phyloP scores from a whole-genome alignment of 2,329 filamentous ascomycete species.

The Nemania abortiva region DNA sequence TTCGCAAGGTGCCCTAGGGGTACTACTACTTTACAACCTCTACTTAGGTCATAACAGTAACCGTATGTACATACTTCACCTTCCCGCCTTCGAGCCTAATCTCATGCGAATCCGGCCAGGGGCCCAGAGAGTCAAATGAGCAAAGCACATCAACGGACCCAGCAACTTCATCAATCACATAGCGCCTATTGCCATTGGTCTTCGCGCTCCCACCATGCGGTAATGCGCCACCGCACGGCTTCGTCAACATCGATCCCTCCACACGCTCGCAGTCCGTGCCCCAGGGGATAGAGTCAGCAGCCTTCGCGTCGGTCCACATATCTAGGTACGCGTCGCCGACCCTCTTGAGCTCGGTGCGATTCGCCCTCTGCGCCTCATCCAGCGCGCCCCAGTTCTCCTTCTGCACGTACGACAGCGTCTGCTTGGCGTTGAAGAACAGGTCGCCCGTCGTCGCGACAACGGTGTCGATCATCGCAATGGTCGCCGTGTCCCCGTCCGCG shows the following conservation, averaged over 20 bases:
- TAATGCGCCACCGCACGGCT: slow-evolving; percentile 49
- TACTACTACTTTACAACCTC: background rate
- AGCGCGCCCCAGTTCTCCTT: slow-evolving; percentile 52
- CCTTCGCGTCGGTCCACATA: slow-evolving; percentile 55
- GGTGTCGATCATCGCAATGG: slow-evolving; percentile 52
- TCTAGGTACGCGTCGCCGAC: slow-evolving; percentile 55
- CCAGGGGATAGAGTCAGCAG: slow-evolving; percentile 53
- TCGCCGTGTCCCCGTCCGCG: slow-evolving; percentile 40
- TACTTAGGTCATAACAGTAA: slow-evolving; percentile 44
- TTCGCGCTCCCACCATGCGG: slow-evolving; percentile 50
- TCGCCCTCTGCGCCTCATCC: slow-evolving; percentile 43
- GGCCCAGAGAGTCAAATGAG: slow-evolving; percentile 52
- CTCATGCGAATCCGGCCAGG: slow-evolving; percentile 53
- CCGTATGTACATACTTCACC: slow-evolving; percentile 55
- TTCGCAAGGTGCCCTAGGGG: background rate
- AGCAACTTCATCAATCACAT: slow-evolving; percentile 54
- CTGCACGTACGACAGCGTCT: slow-evolving; percentile 51
- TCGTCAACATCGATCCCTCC: slow-evolving; percentile 51
- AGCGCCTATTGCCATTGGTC: slow-evolving; percentile 51
- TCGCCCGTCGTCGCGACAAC: slow-evolving; percentile 54
- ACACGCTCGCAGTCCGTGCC: slow-evolving; percentile 54
- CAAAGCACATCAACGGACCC: slow-evolving; percentile 54
- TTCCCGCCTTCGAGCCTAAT: slow-evolving; percentile 51
- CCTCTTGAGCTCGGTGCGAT: slow-evolving; percentile 51
- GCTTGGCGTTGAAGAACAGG: slow-evolving; percentile 54